Percentiles rank a stretch among this genome's conserved stretches.
phyloP scores from a whole-genome alignment of 1,139 yeast species.

The Kodamaea derodonti region DNA sequence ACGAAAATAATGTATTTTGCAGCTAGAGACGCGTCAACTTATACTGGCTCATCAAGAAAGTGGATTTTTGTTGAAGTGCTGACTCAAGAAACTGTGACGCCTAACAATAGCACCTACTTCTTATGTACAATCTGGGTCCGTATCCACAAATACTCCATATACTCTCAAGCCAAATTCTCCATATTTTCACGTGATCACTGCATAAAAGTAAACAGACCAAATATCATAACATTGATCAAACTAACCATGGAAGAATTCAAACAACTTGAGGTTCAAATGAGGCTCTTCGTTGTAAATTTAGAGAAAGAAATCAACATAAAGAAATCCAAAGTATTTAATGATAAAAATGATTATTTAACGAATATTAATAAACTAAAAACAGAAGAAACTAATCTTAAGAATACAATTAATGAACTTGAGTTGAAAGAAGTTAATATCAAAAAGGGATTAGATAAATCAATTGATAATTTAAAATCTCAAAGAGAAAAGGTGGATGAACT shows the following conservation, averaged over 20 bases:
- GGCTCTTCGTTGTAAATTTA: conserved; percentile 24
- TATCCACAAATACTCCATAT: too few species aligned
- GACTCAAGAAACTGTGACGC: too few species aligned
- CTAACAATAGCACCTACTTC: too few species aligned
- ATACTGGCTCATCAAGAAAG: too few species aligned
- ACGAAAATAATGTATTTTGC: too few species aligned
- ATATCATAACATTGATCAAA: too few species aligned
- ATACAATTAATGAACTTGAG: conserved; percentile 19
- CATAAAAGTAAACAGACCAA: too few species aligned
- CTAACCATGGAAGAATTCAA: conserved; percentile 22
- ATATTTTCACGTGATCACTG: too few species aligned
- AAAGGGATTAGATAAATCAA: conserved; percentile 16
- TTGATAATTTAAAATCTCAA: conserved; percentile 13
- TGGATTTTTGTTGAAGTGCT: too few species aligned
- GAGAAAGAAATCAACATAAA: conserved; percentile 24
- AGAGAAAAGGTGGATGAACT: conserved; percentile 25
- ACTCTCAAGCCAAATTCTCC: too few species aligned
- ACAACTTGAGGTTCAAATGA: conserved; percentile 26
- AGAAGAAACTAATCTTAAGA: conserved; percentile 23
- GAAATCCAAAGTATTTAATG: conserved; percentile 24
- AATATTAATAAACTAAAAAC: conserved; percentile 26
- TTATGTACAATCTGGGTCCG: too few species aligned
- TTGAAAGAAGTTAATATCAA: conserved; percentile 21
- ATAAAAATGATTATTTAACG: conserved; percentile 27
- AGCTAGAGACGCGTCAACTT: too few species aligned